Base-by-base conservation (phyloP, 306 rosid genomes). In the Argentina anserina region DNA sequence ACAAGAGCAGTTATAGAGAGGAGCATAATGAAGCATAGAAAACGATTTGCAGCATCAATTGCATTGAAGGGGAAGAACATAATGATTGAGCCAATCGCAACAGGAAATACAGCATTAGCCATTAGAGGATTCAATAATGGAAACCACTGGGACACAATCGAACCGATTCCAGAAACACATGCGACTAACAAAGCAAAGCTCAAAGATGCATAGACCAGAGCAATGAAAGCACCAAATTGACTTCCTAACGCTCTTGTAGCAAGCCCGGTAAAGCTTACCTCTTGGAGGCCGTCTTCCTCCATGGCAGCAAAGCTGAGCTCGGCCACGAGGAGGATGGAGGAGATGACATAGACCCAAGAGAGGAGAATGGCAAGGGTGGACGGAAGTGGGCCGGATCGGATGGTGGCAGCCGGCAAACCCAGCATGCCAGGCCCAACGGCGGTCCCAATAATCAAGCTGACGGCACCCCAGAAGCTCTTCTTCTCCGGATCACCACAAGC, bases 381-480 rank as follows among this genome's bases (percentile, higher is more conserved):
- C 42, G 88, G 92, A 65, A 88, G 72, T 37, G 79, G 87, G 11
- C 87, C 90, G 15, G 90, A 78, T 73, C 79, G 69, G 11, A 86
- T 80, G 13, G 92, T 84, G 52, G 74, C 61, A 15, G 88, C 46
- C 0, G 87, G 92, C 26, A 88, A 65, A 18, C 81, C 83, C 42
- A 88, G 74, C 87, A 86, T 86, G 66, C 92, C 88, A 73, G 83
- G 88, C 10, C 90, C 90, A 9, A 84, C 86, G 14, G 84, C 87
- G 36, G 84, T 76, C 29, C 90, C 87, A 34, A 86, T 66, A 5
- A 88, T 84, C 69, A 88, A 71, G 82, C 86, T 67, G 70, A 80
- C 87, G 18, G 88, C 92, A 58, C 88, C 92, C 87, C 81, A 85
- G 81, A 88, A 84, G 65, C 70, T 85, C 61, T 84, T 85, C 25